These are phyloP conservation scores for Nicotiana undulata DNA, from an alignment of 257 asterid genomes.

Conservation along the genomic window DNA sequence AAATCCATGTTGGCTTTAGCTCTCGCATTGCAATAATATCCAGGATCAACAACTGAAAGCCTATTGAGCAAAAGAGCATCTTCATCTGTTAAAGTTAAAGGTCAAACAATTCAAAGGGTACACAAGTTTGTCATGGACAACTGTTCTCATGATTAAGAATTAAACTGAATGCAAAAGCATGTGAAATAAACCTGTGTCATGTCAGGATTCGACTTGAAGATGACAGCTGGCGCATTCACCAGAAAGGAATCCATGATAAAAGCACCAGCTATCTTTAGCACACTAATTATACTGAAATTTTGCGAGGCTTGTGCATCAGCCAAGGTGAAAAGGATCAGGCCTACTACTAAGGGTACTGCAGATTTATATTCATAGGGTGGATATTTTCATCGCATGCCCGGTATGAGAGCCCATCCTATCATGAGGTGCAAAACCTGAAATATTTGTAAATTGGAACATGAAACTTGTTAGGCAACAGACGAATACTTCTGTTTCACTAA, in stretches of 20 bases:
- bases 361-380: constrained; percentile 77
- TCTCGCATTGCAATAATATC: constrained; percentile 89
- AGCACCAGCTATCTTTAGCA: constrained; percentile 77
- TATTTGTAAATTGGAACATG: not conserved
- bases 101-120: not conserved
- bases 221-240: constrained; percentile 88
- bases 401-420: constrained; percentile 89
- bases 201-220: constrained; percentile 74
- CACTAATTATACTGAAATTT: constrained; percentile 72
- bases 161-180: not conserved
- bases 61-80: constrained; percentile 95
- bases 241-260: constrained; percentile 74
- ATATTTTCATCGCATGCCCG: constrained; percentile 78
- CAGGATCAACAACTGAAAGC: constrained; percentile 85
- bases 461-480: not conserved
- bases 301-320: constrained; percentile 93
- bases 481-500: not conserved
- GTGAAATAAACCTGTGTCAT: constrained; percentile 60
- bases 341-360: constrained; percentile 71
- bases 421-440: constrained; percentile 83
- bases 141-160: not conserved
- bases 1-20: constrained; percentile 60
- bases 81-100: constrained; percentile 48
- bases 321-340: constrained; percentile 79
- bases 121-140: not conserved